These are phyloP conservation scores for Populus simonii DNA, from an alignment of 345 rosid genomes.

Conservation along the genomic window DNA sequence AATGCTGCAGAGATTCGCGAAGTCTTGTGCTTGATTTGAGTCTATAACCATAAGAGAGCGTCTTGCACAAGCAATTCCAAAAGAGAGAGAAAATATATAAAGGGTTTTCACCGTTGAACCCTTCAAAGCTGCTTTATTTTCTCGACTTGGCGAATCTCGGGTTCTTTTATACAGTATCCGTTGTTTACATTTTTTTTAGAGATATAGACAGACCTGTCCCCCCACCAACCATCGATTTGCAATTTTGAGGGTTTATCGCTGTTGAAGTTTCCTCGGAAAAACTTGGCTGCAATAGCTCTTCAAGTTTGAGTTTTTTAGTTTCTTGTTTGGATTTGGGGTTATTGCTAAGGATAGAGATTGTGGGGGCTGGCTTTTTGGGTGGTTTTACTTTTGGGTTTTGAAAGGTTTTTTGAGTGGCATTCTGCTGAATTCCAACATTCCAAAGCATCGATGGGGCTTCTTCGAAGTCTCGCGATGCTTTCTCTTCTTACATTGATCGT, in stretches of 20 bases:
- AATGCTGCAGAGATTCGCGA: slow-evolving; percentile 12
- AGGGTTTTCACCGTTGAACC: slow-evolving; percentile 22
- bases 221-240: slow-evolving; percentile 1
- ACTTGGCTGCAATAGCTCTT: slow-evolving; percentile 1
- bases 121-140: slow-evolving; percentile 22
- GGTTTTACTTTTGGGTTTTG: slow-evolving; percentile 4
- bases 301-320: background rate
- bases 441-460: slow-evolving; percentile 64
- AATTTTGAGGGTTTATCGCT: background rate
- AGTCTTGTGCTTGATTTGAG: background rate
- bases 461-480: slow-evolving; percentile 53
- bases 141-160: slow-evolving; percentile 5
- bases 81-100: slow-evolving; percentile 1
- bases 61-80: slow-evolving; percentile 19
- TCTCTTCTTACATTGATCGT: slow-evolving; percentile 17
- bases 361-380: slow-evolving; percentile 13
- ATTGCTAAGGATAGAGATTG: background rate
- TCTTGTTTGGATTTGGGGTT: background rate
- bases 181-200: background rate
- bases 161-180: slow-evolving; percentile 25
- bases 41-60: slow-evolving; percentile 9
- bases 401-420: slow-evolving; percentile 24
- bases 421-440: slow-evolving; percentile 23
- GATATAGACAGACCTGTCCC: slow-evolving; percentile 1
- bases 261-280: slow-evolving; percentile 3